Conservation (phyloP, 148 eudicot genomes). For the Silene latifolia region DNA sequence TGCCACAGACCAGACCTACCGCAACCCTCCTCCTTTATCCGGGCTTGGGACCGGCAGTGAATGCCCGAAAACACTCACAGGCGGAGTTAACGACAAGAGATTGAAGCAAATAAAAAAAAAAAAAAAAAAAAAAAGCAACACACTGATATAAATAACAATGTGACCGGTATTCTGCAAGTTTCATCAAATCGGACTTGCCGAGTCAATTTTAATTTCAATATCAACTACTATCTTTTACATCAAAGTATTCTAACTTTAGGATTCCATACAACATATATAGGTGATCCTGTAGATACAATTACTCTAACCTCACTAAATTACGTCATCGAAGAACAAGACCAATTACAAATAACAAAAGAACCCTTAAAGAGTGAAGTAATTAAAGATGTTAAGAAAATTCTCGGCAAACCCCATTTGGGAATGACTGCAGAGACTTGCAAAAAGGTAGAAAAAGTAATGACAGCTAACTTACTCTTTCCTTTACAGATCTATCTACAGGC, state of each 20-base stretch:
- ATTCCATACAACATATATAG: neutral
- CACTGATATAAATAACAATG: neutral
- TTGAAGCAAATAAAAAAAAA: neutral
- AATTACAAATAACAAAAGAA: neutral
- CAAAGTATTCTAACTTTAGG: neutral
- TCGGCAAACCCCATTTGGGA: neutral
- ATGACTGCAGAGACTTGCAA: slow-evolving; percentile 24
- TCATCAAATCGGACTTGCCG: neutral
- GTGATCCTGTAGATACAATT: slow-evolving; percentile 7
- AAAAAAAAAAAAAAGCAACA: too few species aligned
- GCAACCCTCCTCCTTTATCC: too few species aligned
- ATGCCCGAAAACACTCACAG: too few species aligned
- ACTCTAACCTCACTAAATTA: slow-evolving; percentile 10
- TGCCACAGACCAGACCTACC: too few species aligned
- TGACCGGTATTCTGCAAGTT: neutral
- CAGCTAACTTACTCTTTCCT: slow-evolving; percentile 4
- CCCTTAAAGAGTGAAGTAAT: neutral
- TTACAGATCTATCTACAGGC: slow-evolving; percentile 12
- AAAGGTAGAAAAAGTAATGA: slow-evolving; percentile 15
- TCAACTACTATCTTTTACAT: slow-evolving; percentile 9
- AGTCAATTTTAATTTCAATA: neutral
- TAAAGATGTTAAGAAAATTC: neutral
- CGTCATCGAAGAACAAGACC: neutral
- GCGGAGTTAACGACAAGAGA: neutral
- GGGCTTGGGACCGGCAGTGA: too few species aligned